These are phyloP conservation scores for Lichenothelia convexa DNA, from an alignment of 495 filamentous ascomycete species.

Conservation along the genomic window DNA sequence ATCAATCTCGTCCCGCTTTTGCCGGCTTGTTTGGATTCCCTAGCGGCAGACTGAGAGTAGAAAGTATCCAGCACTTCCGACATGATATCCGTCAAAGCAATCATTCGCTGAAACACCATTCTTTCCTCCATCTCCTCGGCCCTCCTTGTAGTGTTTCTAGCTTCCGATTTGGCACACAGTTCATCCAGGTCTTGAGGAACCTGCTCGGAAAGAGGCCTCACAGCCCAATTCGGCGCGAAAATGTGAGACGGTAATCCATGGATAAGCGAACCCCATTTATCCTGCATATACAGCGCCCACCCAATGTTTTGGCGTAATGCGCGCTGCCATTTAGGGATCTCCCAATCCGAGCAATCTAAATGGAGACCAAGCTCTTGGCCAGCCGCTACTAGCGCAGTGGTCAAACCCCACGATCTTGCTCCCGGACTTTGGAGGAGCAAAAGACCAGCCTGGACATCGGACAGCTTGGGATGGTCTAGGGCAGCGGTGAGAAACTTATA, in stretches of 20 bases:
- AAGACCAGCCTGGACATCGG: slow-evolving; percentile 81
- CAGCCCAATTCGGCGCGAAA: slow-evolving; percentile 65
- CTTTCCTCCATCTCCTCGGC: slow-evolving; percentile 30
- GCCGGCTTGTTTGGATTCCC: slow-evolving; percentile 26
- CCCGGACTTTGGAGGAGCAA: slow-evolving; percentile 77
- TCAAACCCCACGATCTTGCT: slow-evolving; percentile 68
- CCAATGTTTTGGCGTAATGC: slow-evolving; percentile 68
- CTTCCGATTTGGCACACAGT: not conserved
- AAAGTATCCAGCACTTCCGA: slow-evolving; percentile 64
- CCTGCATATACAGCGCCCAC: slow-evolving; percentile 84
- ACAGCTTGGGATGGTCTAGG: slow-evolving; percentile 72
- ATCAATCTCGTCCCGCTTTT: slow-evolving; percentile 33
- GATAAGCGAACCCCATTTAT: slow-evolving; percentile 82
- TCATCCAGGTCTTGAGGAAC: slow-evolving; percentile 39
- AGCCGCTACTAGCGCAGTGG: slow-evolving; percentile 65
- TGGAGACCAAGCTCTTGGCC: slow-evolving; percentile 74
- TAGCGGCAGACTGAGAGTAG: slow-evolving; percentile 48
- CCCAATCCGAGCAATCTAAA: slow-evolving; percentile 73
- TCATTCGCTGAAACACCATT: slow-evolving; percentile 52
- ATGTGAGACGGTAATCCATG: slow-evolving; percentile 76
- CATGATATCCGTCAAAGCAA: slow-evolving; percentile 55
- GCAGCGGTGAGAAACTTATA: slow-evolving; percentile 54
- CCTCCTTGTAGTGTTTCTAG: slow-evolving; percentile 22
- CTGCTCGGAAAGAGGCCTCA: slow-evolving; percentile 42
- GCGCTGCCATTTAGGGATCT: slow-evolving; percentile 72